These are phyloP conservation scores for Auricularia sp. DNA, from an alignment of 768 basidiomycete species.

Conservation along the genomic window DNA sequence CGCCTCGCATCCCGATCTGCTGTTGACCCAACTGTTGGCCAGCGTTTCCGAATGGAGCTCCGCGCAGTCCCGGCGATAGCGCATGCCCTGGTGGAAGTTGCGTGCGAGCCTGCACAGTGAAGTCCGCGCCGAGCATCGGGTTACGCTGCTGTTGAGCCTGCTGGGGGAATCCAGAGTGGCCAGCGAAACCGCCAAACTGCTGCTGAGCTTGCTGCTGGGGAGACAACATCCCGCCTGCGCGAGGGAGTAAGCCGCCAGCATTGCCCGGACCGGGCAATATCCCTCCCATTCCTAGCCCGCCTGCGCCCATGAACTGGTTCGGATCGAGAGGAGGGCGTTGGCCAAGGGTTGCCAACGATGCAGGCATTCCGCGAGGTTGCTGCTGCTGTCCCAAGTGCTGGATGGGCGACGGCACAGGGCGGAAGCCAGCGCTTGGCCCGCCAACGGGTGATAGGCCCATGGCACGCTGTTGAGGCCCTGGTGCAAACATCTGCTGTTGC, in stretches of 20 bases:
- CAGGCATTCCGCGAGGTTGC: conserved; percentile 46
- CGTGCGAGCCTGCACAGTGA: background rate
- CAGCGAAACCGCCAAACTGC: background rate
- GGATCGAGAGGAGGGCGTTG: conserved; percentile 75
- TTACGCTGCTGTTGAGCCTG: background rate
- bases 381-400: conserved; percentile 16
- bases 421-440: conserved; percentile 27
- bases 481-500: conserved; percentile 2
- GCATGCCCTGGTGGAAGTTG: background rate
- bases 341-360: conserved; percentile 73
- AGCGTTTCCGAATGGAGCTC: background rate
- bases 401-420: conserved; percentile 58
- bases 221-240: background rate
- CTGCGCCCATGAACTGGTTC: conserved; percentile 40
- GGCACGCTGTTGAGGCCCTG: conserved; percentile 2
- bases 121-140: background rate
- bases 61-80: background rate
- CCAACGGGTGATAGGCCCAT: background rate
- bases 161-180: conserved; percentile 1
- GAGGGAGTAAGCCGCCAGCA: background rate
- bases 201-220: conserved; percentile 4
- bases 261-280: background rate
- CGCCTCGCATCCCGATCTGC: conserved; percentile 15
- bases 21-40: conserved; percentile 7
- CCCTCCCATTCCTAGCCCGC: conserved; percentile 25